Evolutionary conservation across 1,139 yeast species (phyloP).

Genomic region (Debaryomycetaceae sp.): DNA sequence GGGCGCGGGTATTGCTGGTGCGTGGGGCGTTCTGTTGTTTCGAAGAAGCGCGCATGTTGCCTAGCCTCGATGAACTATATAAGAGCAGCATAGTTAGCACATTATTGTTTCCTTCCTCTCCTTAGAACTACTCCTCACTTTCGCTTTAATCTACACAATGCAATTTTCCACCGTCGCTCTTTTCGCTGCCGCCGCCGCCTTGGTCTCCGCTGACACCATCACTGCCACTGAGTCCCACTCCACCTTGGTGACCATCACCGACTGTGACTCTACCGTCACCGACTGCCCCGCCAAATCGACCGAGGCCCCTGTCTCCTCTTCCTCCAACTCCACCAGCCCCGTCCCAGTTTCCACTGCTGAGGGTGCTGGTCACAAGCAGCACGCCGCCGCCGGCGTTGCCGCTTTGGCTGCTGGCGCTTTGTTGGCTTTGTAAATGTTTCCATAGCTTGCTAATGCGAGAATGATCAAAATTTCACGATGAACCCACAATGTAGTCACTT

Average conservation of each 20-base stretch:
- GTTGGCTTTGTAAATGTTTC: conserved; percentile 50
- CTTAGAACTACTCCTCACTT: conserved; percentile 27
- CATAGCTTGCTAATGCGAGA: too few species aligned
- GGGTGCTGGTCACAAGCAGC: conserved; percentile 27
- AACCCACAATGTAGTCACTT: too few species aligned
- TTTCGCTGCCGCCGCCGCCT: conserved; percentile 37
- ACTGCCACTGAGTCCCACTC: conserved; percentile 28
- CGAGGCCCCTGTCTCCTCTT: conserved; percentile 14
- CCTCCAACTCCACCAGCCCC: too few species aligned
- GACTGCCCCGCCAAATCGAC: conserved; percentile 40
- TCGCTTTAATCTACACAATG: conserved; percentile 36
- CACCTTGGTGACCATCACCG: conserved; percentile 39
- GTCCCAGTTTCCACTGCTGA: conserved; percentile 25
- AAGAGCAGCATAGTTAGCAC: too few species aligned
- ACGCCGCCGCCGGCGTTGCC: conserved; percentile 44
- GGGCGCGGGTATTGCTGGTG: too few species aligned
- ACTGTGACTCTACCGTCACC: conserved; percentile 36
- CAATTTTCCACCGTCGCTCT: conserved; percentile 46
- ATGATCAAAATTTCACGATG: too few species aligned
- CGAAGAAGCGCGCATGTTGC: too few species aligned
- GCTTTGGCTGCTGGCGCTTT: conserved; percentile 52
- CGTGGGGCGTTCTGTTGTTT: too few species aligned
- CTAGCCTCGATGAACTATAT: too few species aligned
- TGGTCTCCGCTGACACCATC: conserved; percentile 31
- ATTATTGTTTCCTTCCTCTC: too few species aligned